phyloP scores from a whole-genome alignment of 2,329 filamentous ascomycete species.

The Aspergillus sp. region DNA sequence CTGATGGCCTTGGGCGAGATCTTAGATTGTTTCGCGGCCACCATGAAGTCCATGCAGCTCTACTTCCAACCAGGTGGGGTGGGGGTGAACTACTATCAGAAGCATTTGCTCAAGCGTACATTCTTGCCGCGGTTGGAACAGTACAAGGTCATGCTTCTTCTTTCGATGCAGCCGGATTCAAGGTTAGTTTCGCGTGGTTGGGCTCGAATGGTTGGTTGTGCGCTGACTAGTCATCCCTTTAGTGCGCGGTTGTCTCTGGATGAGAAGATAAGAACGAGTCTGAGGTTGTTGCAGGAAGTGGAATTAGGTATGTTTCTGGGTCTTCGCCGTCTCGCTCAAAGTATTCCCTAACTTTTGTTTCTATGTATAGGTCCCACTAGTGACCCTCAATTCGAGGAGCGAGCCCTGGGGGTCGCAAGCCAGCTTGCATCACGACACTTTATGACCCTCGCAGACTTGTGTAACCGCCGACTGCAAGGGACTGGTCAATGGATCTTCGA shows the following conservation, averaged over 20 bases:
- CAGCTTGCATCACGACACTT: slow-evolving; percentile 22
- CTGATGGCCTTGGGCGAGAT: slow-evolving; percentile 23
- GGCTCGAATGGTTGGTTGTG: neutral
- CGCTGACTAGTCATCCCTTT: neutral
- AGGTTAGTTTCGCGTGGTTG: slow-evolving; percentile 8
- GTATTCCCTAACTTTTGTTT: neutral
- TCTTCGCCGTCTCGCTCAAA: neutral
- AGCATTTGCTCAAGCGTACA: slow-evolving; percentile 26
- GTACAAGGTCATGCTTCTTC: slow-evolving; percentile 28
- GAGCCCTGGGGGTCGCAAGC: slow-evolving; percentile 19
- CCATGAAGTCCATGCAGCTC: slow-evolving; percentile 25
- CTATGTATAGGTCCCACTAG: slow-evolving; percentile 12
- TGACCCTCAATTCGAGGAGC: slow-evolving; percentile 21
- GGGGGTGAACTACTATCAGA: slow-evolving; percentile 24
- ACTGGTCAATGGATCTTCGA: slow-evolving; percentile 31
- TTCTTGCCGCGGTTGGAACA: slow-evolving; percentile 30
- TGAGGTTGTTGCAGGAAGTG: slow-evolving; percentile 16
- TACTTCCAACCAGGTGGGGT: slow-evolving; percentile 35
- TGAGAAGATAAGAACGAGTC: slow-evolving; percentile 16
- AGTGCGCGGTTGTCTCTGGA: slow-evolving; percentile 21
- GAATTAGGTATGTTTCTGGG: slow-evolving; percentile 16
- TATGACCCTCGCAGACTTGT: slow-evolving; percentile 30
- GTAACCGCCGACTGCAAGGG: slow-evolving; percentile 26
- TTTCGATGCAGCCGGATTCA: slow-evolving; percentile 29
- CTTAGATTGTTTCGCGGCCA: slow-evolving; percentile 22